Percentiles rank a stretch among this genome's conserved stretches.
phyloP scores from a whole-genome alignment of 345 rosid genomes.

The Fremontodendron californicum region DNA sequence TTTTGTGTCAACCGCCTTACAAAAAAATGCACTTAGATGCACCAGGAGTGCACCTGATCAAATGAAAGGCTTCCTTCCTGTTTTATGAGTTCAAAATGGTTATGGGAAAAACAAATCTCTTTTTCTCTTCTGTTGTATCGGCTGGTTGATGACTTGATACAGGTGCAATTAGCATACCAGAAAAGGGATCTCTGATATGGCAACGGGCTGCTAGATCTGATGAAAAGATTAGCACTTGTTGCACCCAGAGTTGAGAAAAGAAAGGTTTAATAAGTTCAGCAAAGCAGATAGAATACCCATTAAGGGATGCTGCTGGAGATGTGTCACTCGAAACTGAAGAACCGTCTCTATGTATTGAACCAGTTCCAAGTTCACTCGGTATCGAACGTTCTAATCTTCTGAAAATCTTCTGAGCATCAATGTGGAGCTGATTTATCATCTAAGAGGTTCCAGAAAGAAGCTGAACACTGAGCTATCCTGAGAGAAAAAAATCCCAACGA shows the following conservation, averaged over 20 bases:
- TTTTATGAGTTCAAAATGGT: neutral
- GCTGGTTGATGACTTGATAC: neutral
- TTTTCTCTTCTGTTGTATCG: neutral
- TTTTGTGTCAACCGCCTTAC: too few relatives aligned
- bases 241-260: neutral
- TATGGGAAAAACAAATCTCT: neutral
- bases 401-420: neutral
- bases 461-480: neutral
- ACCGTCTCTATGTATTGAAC: neutral
- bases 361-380: neutral
- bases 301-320: neutral
- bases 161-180: neutral
- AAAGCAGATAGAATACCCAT: neutral
- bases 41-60: too few relatives aligned
- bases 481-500: neutral
- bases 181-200: neutral
- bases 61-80: neutral
- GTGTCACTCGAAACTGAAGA: neutral
- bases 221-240: neutral
- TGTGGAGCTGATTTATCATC: neutral
- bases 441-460: neutral
- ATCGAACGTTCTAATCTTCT: neutral
- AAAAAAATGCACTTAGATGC: too few relatives aligned
- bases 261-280: neutral
- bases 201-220: neutral